Evolutionary conservation across 108 stramenopile species (phyloP), one percentile per base, ranked within the genome.

Genomic region (Nitzschia inconspicua): DNA sequence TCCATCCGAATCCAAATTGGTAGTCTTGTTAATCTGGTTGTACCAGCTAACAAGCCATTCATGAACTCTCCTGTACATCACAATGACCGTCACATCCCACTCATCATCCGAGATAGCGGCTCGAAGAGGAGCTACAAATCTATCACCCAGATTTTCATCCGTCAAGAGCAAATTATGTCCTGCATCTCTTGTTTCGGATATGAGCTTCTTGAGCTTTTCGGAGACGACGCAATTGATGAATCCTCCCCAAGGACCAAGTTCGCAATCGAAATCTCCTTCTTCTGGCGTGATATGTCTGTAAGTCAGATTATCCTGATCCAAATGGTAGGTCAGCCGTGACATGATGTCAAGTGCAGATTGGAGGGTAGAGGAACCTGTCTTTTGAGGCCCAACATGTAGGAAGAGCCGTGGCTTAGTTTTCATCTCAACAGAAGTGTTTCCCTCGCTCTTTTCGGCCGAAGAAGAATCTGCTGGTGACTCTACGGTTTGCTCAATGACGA

Each of bases 51-150:
- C 11, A n/a, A 54, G 30, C 52, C 52, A 54, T 18, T 54, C 52
- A 54, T 54, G 52, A 23, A 54, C 37, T 54, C 52, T 32, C 24
- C 52, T 34, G 30, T 54, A 54, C 8, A 54, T 36, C 5, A 54
- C 52, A 54, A 54, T 54, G 6, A 54, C 52, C 4, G 52, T 54
- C 35, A 54, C 52, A 23, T 54, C 35, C 52, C 52, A 54, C 23
- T 54, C 52, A 2, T 54, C 30, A 36, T 54, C 52, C 22, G 35
- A 19, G 24, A 54, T 54, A 36, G 35, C 34, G 0, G 35, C 52
- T 54, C 52, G 18, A 19, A 54, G 24, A 23, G 8, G 35, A 3
- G 16, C 8, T 22, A 54, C 52, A 54, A 37, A 54, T 14, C 22
- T 35, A 10, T 29, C n/a, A 16, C 16, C 52, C n/a, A 54, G n/a